phyloP scores from a whole-genome alignment of 768 basidiomycete species.

The Phallus indusiatus region DNA sequence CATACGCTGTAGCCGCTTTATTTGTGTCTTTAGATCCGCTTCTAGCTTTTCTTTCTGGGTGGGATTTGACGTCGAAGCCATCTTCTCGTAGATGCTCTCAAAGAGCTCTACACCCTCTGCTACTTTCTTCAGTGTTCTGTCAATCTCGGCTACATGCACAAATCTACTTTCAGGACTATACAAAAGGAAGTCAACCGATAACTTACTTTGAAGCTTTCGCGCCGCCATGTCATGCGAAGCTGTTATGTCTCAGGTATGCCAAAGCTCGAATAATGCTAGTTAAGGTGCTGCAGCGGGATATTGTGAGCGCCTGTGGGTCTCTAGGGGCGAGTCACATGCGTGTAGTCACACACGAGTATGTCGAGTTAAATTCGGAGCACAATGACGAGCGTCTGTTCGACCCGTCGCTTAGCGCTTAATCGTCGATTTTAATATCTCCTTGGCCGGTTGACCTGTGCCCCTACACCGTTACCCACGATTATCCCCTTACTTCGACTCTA shows the following conservation, averaged over 20 bases:
- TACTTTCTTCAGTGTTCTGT: constrained; percentile 97
- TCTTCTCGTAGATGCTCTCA: constrained; percentile 95
- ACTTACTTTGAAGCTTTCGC: constrained; percentile 76
- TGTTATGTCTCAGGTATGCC: constrained; percentile 7
- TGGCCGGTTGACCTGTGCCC: background rate
- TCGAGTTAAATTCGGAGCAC: background rate
- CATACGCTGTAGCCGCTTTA: constrained; percentile 85
- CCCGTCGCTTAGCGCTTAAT: background rate
- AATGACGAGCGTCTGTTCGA: constrained; percentile 1
- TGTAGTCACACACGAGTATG: background rate
- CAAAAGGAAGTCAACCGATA: background rate
- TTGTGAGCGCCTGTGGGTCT: background rate
- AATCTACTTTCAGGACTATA: background rate
- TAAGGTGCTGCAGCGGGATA: constrained; percentile 5
- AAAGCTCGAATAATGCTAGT: background rate
- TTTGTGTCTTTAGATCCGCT: constrained; percentile 92
- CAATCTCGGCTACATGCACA: constrained; percentile 79
- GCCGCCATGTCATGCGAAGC: constrained; percentile 61
- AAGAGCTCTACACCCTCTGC: constrained; percentile 91
- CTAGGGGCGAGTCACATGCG: background rate
- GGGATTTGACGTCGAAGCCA: constrained; percentile 91
- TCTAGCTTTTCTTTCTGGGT: constrained; percentile 99
- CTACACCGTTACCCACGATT: background rate
- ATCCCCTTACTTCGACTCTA: constrained; percentile 11
- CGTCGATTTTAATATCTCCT: background rate